Evolutionary conservation across 495 filamentous ascomycete genomes (phyloP).

Genomic region (Lentithecium fluviatile): DNA sequence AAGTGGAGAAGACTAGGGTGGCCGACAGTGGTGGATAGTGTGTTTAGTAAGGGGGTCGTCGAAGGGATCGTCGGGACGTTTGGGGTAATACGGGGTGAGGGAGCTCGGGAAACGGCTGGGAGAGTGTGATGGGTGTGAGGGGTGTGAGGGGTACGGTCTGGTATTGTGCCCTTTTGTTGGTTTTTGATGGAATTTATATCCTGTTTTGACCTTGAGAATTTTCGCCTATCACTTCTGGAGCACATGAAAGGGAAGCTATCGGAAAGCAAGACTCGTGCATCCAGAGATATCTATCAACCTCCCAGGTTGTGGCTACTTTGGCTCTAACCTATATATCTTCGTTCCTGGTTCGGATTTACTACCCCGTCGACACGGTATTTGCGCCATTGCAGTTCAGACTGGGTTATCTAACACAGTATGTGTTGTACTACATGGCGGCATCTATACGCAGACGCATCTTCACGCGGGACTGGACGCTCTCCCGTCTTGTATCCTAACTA

Average conservation of each 20-base stretch:
- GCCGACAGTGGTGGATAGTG: slow-evolving; percentile 7
- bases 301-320: background rate
- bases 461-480: background rate
- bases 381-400: background rate
- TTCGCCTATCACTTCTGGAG: too few species aligned
- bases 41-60: background rate
- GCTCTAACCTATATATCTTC: background rate
- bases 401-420: slow-evolving; percentile 20
- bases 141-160: slow-evolving; percentile 26
- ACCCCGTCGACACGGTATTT: slow-evolving; percentile 3
- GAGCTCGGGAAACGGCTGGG: background rate
- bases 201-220: background rate
- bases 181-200: slow-evolving; percentile 19
- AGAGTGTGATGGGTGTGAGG: slow-evolving; percentile 1
- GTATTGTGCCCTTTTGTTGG: slow-evolving; percentile 26
- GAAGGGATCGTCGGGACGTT: background rate
- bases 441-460: background rate
- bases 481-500: background rate
- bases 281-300: background rate
- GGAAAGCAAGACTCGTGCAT: background rate
- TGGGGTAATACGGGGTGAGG: background rate
- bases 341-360: slow-evolving; percentile 1
- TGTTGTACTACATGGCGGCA: slow-evolving; percentile 15
- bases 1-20: slow-evolving; percentile 17
- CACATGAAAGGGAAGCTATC: background rate